Evolutionary conservation across 2,329 filamentous ascomycete species (phyloP).

Genomic region (Penicillium sp.): DNA sequence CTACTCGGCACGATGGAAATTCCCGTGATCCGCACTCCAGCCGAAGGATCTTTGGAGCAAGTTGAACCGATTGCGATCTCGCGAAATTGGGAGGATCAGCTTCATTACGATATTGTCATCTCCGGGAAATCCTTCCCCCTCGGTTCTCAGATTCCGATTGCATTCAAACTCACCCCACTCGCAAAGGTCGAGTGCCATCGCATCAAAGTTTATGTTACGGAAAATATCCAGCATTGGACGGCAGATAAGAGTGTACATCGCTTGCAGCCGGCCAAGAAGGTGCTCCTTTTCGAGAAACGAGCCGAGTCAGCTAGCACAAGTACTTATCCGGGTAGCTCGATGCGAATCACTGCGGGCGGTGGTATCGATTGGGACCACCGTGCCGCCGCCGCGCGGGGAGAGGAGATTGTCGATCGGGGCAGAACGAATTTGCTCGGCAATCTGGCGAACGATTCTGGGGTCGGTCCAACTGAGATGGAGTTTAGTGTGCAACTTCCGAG

Average conservation of each 20-base stretch:
- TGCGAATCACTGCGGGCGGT: slow-evolving; percentile 76
- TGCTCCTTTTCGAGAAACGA: slow-evolving; percentile 83
- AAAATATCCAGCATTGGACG: slow-evolving; percentile 89
- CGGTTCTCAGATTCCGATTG: slow-evolving; percentile 83
- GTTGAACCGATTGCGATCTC: slow-evolving; percentile 93
- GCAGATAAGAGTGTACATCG: slow-evolving; percentile 81
- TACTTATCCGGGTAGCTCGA: slow-evolving; percentile 72
- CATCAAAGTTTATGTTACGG: slow-evolving; percentile 87
- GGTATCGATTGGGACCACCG: slow-evolving; percentile 69
- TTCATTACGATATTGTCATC: slow-evolving; percentile 95
- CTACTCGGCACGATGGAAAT: slow-evolving; percentile 81
- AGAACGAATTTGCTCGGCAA: slow-evolving; percentile 76
- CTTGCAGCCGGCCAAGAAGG: slow-evolving; percentile 79
- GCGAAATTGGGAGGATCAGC: slow-evolving; percentile 89
- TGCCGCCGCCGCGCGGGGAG: slow-evolving; percentile 57
- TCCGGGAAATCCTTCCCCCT: slow-evolving; percentile 94
- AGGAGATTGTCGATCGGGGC: slow-evolving; percentile 56
- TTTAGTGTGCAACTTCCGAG: slow-evolving; percentile 91
- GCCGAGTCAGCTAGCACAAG: slow-evolving; percentile 75
- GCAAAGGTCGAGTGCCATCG: slow-evolving; percentile 93
- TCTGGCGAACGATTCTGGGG: slow-evolving; percentile 71
- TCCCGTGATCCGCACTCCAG: slow-evolving; percentile 77
- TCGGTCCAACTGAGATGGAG: slow-evolving; percentile 90
- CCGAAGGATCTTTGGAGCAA: slow-evolving; percentile 85
- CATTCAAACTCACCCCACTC: slow-evolving; percentile 88